These are phyloP conservation scores for Plectosphaerella sp. DNA, from an alignment of 2,329 filamentous ascomycete species.

Conservation along the genomic window DNA sequence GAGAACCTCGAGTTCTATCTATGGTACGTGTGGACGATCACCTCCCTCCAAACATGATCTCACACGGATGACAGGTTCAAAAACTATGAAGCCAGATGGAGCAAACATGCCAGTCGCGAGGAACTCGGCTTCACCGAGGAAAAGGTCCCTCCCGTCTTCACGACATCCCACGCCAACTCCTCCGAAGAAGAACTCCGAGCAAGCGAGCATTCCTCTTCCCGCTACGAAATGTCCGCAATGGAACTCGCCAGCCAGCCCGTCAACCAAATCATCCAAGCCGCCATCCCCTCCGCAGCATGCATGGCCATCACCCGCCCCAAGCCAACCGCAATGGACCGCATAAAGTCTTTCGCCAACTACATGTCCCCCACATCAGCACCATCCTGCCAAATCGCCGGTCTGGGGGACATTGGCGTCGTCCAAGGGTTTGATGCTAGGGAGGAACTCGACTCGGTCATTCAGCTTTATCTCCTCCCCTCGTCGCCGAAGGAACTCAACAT, in stretches of 20 bases:
- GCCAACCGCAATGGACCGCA: constrained; percentile 12
- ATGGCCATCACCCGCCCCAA: constrained; percentile 8
- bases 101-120: constrained; percentile 11
- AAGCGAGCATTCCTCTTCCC: background rate
- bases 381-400: constrained; percentile 5
- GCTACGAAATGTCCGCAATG: constrained; percentile 3
- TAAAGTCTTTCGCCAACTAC: constrained; percentile 15
- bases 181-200: background rate
- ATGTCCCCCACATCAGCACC: constrained; percentile 6
- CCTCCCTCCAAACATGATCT: background rate
- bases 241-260: constrained; percentile 22
- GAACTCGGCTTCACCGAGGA: constrained; percentile 8
- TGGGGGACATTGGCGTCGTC: constrained; percentile 1
- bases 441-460: constrained; percentile 34
- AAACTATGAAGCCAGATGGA: constrained; percentile 31
- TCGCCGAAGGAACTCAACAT: constrained; percentile 44
- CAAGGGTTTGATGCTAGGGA: constrained; percentile 9
- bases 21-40: constrained; percentile 27
- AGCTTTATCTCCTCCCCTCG: constrained; percentile 33
- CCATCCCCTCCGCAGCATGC: constrained; percentile 23
- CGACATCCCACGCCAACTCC: constrained; percentile 3
- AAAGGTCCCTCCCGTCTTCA: background rate
- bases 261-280: constrained; percentile 26
- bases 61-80: constrained; percentile 29
- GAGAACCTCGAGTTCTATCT: constrained; percentile 47